These are phyloP conservation scores for Suaeda aralocaspica DNA, from an alignment of 148 eudicot genomes.

Conservation along the genomic window DNA sequence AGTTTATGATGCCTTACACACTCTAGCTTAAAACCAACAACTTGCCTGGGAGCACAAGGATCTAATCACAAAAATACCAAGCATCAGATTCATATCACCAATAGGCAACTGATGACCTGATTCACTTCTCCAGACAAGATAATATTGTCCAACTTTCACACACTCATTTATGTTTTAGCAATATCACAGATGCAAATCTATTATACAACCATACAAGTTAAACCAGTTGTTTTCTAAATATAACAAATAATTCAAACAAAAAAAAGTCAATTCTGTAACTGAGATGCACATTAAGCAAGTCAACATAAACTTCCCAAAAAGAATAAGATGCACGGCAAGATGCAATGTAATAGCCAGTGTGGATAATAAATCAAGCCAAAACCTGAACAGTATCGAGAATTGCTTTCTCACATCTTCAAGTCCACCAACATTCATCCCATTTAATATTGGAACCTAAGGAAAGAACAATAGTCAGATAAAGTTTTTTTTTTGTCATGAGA, in stretches of 20 bases:
- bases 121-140: not conserved
- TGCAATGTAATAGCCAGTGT: slow-evolving; percentile 9
- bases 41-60: too few relatives aligned
- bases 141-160: too few relatives aligned
- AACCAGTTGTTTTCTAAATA: not conserved
- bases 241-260: not conserved
- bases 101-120: not conserved
- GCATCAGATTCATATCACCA: too few relatives aligned
- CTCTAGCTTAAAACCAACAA: too few relatives aligned
- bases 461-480: slow-evolving; percentile 18
- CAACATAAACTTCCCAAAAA: not conserved
- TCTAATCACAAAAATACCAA: not conserved
- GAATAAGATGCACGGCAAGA: not conserved
- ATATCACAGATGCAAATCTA: not conserved
- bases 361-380: slow-evolving; percentile 16
- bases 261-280: not conserved
- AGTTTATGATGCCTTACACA: too few relatives aligned
- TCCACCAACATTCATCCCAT: slow-evolving; percentile 99
- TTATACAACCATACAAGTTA: not conserved
- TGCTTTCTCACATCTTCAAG: slow-evolving; percentile 96
- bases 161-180: too few relatives aligned
- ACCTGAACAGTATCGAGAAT: slow-evolving; percentile 98
- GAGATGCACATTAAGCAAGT: not conserved
- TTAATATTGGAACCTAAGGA: slow-evolving; percentile 79
- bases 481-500: not conserved